These are phyloP conservation scores for Ophiostoma tasmaniense DNA, from an alignment of 2,329 filamentous ascomycete species.

Conservation along the genomic window DNA sequence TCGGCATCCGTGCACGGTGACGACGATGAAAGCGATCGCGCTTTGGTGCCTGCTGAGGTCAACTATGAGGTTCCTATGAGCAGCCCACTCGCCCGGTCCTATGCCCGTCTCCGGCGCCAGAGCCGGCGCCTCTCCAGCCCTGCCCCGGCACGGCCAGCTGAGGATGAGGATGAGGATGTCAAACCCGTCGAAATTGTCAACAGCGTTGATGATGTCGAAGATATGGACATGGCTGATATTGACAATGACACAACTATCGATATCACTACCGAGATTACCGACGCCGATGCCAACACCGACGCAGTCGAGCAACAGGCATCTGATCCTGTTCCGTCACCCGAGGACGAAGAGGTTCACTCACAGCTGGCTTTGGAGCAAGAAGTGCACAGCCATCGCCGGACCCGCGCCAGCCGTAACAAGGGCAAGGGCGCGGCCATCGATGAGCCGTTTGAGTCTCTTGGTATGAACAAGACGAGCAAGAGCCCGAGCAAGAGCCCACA, in stretches of 20 bases:
- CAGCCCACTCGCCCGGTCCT: background rate
- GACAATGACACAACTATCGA: conserved; percentile 4
- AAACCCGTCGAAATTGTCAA: background rate
- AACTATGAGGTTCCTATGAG: background rate
- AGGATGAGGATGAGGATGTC: background rate
- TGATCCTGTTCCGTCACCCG: conserved; percentile 1
- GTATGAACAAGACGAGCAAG: background rate
- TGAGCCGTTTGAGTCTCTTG: background rate
- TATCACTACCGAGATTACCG: background rate
- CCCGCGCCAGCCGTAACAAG: background rate
- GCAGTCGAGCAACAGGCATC: background rate
- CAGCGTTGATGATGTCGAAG: background rate
- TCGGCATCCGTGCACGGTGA: conserved; percentile 14
- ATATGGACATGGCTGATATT: background rate
- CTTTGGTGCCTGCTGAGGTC: background rate
- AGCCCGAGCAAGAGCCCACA: background rate
- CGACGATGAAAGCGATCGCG: background rate
- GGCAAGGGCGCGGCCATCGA: conserved; percentile 15
- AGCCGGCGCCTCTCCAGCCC: background rate
- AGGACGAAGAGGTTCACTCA: conserved; percentile 26
- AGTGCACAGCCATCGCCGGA: conserved; percentile 20
- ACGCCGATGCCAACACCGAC: background rate
- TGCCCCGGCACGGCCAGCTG: background rate
- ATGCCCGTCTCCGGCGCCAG: background rate
- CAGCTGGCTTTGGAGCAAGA: conserved; percentile 23